Base-by-base conservation (phyloP, 2,329 filamentous ascomycete genomes). In the Penicillium sp. region DNA sequence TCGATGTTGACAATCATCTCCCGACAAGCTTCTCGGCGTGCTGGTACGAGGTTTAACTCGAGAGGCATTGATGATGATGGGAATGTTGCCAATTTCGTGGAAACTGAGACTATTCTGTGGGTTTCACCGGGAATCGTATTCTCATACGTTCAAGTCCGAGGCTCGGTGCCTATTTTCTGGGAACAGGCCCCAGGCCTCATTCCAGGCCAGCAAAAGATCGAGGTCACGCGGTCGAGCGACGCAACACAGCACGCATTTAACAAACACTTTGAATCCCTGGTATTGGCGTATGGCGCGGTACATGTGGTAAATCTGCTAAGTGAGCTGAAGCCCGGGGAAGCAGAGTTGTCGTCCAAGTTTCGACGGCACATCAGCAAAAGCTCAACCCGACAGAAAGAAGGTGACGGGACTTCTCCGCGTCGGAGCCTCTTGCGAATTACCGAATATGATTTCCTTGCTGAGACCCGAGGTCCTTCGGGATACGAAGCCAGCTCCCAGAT, bases 1-100 rank as follows among this genome's bases (percentile, higher is more conserved):
- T 90, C 89, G 1, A 85, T 82, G 47, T 75, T 98, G 60, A 96
- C 90, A 0, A 76, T 97, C 21, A 93, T 97, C 54, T 97, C 93
- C 2, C 81, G 93, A 29, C 75, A 97, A 33, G 97, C 93, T 2
- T 97, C 90, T 64, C 80, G 83, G 59, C 82, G 91, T 71, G 93
- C 93, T 17, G 93, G 93, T 21, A 98, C 93, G 15, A 81, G 93
- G 35, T 98, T 97, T 76, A 97, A 97, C 67, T 85, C 91, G n/a
- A 80, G 93, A 58, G 93, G 93, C 34, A 95, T 98, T 56, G 93
- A 98, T 64, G 93, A 98, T 65, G 89, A 97, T 63, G 93, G 93
- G 13, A 88, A 97, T 61, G 93, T 97, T 26, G 90, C 93, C 53
- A 98, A 98, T 68, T 98, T 95, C 69, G 93, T 97, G n/a, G 93